phyloP scores from a whole-genome alignment of 2,329 filamentous ascomycete species.

The Aspergillus sp. region DNA sequence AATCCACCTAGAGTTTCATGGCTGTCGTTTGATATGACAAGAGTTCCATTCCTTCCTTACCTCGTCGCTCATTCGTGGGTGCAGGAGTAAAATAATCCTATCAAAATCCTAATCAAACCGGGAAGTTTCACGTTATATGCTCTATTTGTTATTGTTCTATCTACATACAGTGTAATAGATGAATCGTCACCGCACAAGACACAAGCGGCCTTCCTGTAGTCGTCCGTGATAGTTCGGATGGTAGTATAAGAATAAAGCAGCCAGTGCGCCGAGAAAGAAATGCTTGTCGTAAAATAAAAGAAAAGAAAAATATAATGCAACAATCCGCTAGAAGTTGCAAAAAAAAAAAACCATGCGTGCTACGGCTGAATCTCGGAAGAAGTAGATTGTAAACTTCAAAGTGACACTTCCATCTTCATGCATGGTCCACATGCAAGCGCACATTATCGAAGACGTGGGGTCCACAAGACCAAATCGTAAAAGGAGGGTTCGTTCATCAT shows the following conservation, averaged over 20 bases:
- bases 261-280: slow-evolving; percentile 9
- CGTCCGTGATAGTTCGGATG: neutral
- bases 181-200: neutral
- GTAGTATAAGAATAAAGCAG: neutral
- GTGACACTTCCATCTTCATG: neutral
- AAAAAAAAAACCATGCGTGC: neutral
- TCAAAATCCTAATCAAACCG: neutral
- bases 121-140: neutral
- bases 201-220: neutral
- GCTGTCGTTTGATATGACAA: slow-evolving; percentile 4
- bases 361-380: neutral
- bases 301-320: neutral
- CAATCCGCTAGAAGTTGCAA: neutral
- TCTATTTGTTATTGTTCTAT: slow-evolving; percentile 1
- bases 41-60: neutral
- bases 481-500: neutral
- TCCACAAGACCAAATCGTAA: neutral
- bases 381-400: neutral
- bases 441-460: neutral
- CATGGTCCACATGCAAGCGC: slow-evolving; percentile 3
- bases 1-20: neutral
- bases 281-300: neutral
- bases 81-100: neutral
- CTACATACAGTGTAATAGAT: neutral
- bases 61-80: neutral